Evolutionary conservation across 2,329 filamentous ascomycete species (phyloP), one percentile per base, ranked within the genome.

Genomic region (Xylaria sp.): DNA sequence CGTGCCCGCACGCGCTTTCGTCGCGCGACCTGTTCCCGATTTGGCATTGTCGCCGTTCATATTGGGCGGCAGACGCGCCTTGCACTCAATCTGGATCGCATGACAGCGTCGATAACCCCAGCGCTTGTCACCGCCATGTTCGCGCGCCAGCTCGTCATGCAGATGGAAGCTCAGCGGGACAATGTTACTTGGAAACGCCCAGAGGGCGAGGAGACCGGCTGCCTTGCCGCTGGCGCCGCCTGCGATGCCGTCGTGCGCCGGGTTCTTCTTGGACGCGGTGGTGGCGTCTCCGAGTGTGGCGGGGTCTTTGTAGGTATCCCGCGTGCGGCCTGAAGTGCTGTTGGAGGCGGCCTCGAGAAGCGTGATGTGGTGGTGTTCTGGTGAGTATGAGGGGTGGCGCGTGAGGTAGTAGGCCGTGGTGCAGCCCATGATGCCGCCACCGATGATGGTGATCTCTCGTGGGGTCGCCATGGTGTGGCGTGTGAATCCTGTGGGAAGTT

Each of bases 151-250:
- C 67, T 91, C 82, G 35, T 83, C 82, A 68, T 92, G 89, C 18
- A 92, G 76, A 56, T 76, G 76, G 71, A 88, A 92, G 69, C 85
- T 89, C 55, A 92, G 74, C 0, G 86, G 86, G 1, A 91, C 89
- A 51, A 92, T 85, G 65, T 79, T 84, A 57, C 76, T 79, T 0
- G 89, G 89, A 67, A 91, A 91, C 3, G 89, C 89, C 87, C 89
- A 91, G 9, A 88, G 74, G 2, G 86, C 89, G 3, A 92, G 78
- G 7, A 92, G 75, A 3, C 89, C 89, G 7, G 89, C 89, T 0
- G 89, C 89, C 75, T 92, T 92, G 34, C 89, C 89, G 47, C 87
- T 90, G 23, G 89, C 88, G 19, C 87, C 89, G 34, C 87, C 86
- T 2, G 89, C 89, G 66, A 92, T 88, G 58, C 72, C 72, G 9